phyloP scores from a whole-genome alignment of 2,329 filamentous ascomycete species.

The Neofusicoccum parvum region DNA sequence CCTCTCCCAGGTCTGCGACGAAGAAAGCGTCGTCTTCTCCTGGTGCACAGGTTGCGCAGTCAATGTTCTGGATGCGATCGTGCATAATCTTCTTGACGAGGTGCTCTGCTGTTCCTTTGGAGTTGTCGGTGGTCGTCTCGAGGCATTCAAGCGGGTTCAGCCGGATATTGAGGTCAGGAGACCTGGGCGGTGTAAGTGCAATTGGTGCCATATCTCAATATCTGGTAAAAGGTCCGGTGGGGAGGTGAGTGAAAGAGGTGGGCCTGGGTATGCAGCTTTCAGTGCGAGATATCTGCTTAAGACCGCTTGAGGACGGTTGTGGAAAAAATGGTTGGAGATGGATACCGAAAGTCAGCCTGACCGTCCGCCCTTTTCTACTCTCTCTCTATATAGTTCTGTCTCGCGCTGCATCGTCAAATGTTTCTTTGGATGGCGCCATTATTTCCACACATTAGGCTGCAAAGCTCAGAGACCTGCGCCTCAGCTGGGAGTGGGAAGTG shows the following conservation, averaged over 20 bases:
- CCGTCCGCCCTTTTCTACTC: background rate
- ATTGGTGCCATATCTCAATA: background rate
- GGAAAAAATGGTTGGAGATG: background rate
- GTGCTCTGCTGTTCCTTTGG: constrained; percentile 59
- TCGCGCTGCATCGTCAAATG: background rate
- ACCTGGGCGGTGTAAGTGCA: background rate
- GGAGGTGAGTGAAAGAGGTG: background rate
- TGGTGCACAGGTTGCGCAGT: constrained; percentile 79
- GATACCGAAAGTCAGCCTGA: background rate
- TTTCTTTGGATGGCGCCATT: background rate
- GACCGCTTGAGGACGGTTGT: background rate
- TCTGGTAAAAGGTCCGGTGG: background rate
- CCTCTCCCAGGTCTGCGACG: constrained; percentile 90
- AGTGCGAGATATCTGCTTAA: background rate
- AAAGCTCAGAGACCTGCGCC: constrained; percentile 1
- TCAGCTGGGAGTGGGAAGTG: background rate
- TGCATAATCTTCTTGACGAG: constrained; percentile 80
- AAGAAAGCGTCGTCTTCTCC: constrained; percentile 95
- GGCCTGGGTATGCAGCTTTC: background rate
- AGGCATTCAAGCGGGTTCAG: background rate
- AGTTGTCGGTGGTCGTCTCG: background rate
- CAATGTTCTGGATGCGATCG: constrained; percentile 73
- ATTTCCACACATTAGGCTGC: background rate
- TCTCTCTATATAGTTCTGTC: background rate
- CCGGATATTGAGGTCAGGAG: background rate